phyloP scores from a whole-genome alignment of 371 early-diverging fungal genomes.

The Synchytrium microbalum region DNA sequence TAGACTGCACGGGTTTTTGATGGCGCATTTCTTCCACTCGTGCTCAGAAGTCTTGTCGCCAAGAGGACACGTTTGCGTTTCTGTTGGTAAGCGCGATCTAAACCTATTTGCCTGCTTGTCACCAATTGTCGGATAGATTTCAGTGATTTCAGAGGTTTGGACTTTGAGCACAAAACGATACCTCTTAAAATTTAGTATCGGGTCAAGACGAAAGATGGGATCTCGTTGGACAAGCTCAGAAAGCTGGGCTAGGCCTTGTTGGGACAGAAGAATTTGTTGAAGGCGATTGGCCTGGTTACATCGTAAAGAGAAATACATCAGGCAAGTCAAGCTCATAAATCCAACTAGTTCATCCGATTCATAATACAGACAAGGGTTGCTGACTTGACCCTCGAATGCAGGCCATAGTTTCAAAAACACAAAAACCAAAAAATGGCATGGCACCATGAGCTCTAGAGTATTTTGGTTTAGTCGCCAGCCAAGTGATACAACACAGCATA shows the following conservation, averaged over 20 bases:
- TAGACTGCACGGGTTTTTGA: conserved; percentile 42
- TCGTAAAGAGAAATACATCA: conserved; percentile 41
- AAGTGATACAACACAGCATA: neutral
- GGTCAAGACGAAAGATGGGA: conserved; percentile 46
- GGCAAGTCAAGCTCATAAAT: conserved; percentile 40
- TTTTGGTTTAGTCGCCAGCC: conserved; percentile 14
- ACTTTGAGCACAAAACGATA: too few relatives aligned
- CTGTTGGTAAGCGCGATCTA: neutral
- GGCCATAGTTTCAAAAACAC: conserved; percentile 25
- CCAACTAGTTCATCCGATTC: too few relatives aligned
- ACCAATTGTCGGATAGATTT: neutral
- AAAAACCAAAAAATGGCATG: conserved; percentile 27
- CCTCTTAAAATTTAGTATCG: conserved; percentile 22
- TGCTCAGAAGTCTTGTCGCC: conserved; percentile 23
- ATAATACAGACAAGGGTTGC: neutral
- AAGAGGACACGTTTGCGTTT: neutral
- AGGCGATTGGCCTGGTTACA: conserved; percentile 34
- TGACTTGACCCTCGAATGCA: neutral
- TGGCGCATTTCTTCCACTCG: conserved; percentile 43
- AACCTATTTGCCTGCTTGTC: too few relatives aligned
- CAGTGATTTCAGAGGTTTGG: neutral
- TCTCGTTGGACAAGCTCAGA: conserved; percentile 28
- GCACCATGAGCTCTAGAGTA: conserved; percentile 27
- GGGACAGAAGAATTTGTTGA: conserved; percentile 8
- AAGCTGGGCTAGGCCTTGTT: conserved; percentile 5